A percentile compares a stretch with the other conserved stretches of the same genome.
Evolutionary conservation across 768 basidiomycete genomes (phyloP).

Genomic region (Boletus eberwhitei): DNA sequence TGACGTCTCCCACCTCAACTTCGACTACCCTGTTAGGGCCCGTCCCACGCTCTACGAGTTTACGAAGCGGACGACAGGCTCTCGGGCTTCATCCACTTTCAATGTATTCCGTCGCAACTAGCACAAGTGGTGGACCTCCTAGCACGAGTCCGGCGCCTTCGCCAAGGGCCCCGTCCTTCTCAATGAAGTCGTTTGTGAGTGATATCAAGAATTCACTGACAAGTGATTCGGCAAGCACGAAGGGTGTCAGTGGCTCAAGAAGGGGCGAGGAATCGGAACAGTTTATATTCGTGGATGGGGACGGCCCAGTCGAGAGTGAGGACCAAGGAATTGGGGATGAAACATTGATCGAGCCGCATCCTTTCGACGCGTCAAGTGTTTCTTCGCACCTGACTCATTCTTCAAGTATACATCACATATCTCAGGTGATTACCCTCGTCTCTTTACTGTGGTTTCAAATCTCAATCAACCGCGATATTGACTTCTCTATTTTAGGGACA

Average conservation of each 20-base stretch:
- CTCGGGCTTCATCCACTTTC: constrained; percentile 15
- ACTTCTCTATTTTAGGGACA: constrained; percentile 8
- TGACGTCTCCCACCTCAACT: constrained; percentile 22
- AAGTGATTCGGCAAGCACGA: constrained; percentile 12
- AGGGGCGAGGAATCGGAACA: constrained; percentile 17
- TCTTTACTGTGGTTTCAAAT: not conserved
- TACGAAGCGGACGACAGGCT: constrained; percentile 5
- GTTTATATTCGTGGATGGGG: constrained; percentile 27
- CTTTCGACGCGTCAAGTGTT: constrained; percentile 20
- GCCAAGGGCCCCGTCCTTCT: constrained; percentile 20
- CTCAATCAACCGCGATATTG: not conserved
- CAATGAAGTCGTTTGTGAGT: constrained; percentile 20
- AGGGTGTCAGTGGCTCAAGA: not conserved
- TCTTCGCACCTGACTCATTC: constrained; percentile 20
- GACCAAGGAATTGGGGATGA: constrained; percentile 15
- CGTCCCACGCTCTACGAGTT: constrained; percentile 25
- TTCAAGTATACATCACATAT: constrained; percentile 1
- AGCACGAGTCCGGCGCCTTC: constrained; percentile 15
- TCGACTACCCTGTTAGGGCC: constrained; percentile 19
- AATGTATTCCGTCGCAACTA: constrained; percentile 6
- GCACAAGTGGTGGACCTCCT: not conserved
- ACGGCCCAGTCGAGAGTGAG: constrained; percentile 2
- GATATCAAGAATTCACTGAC: constrained; percentile 18
- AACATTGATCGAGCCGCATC: constrained; percentile 20
- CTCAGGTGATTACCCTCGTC: constrained; percentile 14